Base-by-base conservation (phyloP, 129 eudicot genomes). In the Apium graveolens region DNA sequence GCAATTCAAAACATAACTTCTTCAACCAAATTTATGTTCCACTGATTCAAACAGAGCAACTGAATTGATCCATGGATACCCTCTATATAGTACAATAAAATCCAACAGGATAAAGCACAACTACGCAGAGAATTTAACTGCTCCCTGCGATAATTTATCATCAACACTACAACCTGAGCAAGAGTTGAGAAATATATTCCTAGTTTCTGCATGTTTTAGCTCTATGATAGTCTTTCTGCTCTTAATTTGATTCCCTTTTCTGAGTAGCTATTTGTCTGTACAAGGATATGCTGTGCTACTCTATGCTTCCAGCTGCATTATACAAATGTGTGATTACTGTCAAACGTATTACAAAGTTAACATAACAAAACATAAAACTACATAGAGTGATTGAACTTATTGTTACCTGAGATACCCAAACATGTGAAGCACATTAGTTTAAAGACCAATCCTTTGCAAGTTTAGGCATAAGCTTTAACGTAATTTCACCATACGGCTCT, bases 401-500 rank as follows among this genome's bases (percentile, higher is more conserved):
- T 45, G 77, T 82, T 84, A 86, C 88, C 83, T 41, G 66, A 73
- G 34, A 60, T 60, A 3, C 16, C 32, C 14, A 81, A 74, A 43
- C 71, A 69, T 42, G 39, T 60, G 17, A n/a, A 60, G 27, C 32
- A 26, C 17, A 44, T 82, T 78, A 81, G 70, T 69, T 80, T 70
- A 81, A 86, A 60, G 84, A 73, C 35, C 86, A 86, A 35, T 80
- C 89, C 83, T 86, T 88, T 21, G 82, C 79, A 79, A 92, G 91
- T 72, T 85, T 83, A 18, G 92, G 82, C 18, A 89, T 88, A 79
- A 89, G 87, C 87, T 86, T 90, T 55, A 93, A 41, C 43, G 72
- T 84, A 70, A 93, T 87, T 72, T 90, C 94, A 41, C 84, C 85
- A 76, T 87, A 93, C 1, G 97, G 86, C 62, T 82, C 88, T 45